Evolutionary conservation across 768 basidiomycete species (phyloP), one percentile per base, ranked within the genome.

Genomic region (Dendrothele bispora): DNA sequence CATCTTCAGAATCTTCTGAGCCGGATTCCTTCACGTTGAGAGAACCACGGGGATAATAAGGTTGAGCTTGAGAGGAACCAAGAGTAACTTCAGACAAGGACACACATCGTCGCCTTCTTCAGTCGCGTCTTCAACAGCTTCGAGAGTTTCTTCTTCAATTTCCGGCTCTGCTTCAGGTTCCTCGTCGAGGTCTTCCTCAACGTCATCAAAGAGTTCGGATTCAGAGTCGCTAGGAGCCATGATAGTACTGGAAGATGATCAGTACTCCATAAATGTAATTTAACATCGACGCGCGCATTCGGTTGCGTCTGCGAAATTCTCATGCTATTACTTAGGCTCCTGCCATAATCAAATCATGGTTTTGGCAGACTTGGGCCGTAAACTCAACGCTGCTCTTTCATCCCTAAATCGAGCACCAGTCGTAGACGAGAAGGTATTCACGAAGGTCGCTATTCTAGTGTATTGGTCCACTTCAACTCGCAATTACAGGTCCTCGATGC

Each of bases 321-420:
- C 10, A 20, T 22, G 15, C 21, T n/a, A n/a, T 22, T 39, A 25
- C 41, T 11, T 43, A 21, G 27, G 11, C 41, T 10, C 11, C 10
- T 11, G 14, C 11, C 38, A 11, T 43, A 27, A 58, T 58, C 62
- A 56, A 63, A 71, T 55, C 59, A 97, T 98, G 97, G 97, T 99
- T 63, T 78, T 99, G 60, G 88, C 91, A 55, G 97, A 98, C 75
- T 77, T 99, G 48, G 97, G 95, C 52, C 82, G 89, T 53, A 88
- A 85, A 61, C 88, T 99, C 67, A 97, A 97, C 69, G 84, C 88
- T 49, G 95, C 97, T 41, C 79, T 99, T 43, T 87, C 88, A 14
- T 90, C 94, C 28, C 83, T 98, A 51, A 90, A 86, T 58, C 82
- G 87, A 55, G 87, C 87, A 4, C 78, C 93, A 0, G 75, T 95